Evolutionary conservation across 495 filamentous ascomycete genomes (phyloP), one percentile per base, ranked within the genome.

Genomic region (Oidiodendron maius): DNA sequence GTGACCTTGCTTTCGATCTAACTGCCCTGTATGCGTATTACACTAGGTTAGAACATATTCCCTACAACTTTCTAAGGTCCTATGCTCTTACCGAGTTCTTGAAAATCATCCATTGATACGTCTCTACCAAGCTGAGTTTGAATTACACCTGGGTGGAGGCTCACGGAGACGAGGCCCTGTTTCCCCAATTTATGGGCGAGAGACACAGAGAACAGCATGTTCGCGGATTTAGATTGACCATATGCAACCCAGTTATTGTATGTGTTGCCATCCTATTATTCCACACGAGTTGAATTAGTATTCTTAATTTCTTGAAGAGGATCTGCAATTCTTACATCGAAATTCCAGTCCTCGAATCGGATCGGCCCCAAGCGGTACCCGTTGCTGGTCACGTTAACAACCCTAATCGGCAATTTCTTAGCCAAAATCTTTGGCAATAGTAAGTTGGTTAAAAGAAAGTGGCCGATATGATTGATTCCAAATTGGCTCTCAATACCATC

Each of bases 141-240:
- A n/a, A n/a, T n/a, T n/a, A n/a, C 26, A 30, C 71, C 73, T 4
- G 54, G 54, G n/a, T 57, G 48, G 6, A 57, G 17, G 17, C 45
- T 5, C 15, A 40, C 53, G 1, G 46, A 62, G 18, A 64, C 61
- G 9, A 58, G 12, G 3, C 70, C 65, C 12, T 61, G 50, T 1
- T 44, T 15, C 3, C 59, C 61, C 43, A 58, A 23, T 25, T 36
- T 54, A 6, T 51, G 16, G 6, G 61, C 59, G 1, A 84, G 66
- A 20, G 67, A 72, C 1, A 72, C 60, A 3, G 77, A 59, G 46
- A 71, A 80, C n/a, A 83, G 65, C 40, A 82, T 70, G 60, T 78
- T 80, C 10, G 77, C 77, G 12, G 67, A 71, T 62, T 84, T 83
- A 4, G 70, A 69, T 37, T 77, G 73, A 12, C 71, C 76, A 57